Evolutionary conservation across 2,329 filamentous ascomycete species (phyloP), one percentile per base, ranked within the genome.

Genomic region (Dactylonectria estremocensis): DNA sequence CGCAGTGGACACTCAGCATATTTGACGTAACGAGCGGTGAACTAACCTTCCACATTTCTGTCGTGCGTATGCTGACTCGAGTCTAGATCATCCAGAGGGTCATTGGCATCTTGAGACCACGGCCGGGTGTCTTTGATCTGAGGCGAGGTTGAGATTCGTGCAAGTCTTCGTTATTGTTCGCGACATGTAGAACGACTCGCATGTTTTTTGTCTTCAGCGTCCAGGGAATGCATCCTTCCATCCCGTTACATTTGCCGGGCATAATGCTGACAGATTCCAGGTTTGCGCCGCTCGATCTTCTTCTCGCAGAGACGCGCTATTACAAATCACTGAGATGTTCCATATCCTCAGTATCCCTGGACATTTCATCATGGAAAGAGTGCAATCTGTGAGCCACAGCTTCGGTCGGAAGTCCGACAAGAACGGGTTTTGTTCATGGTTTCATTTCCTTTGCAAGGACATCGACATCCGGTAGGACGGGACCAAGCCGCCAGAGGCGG

Each of bases 361-460:
- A 9, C 75, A 78, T 48, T 81, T 81, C 58, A 69, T 73, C 22
- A 67, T 61, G 3, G 80, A 81, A 63, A 74, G 78, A 1, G 67
- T 76, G 0, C 71, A 75, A n/a, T 74, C 70, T 1, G 78, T 80
- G 5, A 78, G 74, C 43, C 80, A 81, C 68, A 81, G 80, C 66
- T 79, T 81, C 48, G 77, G 76, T 14, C 67, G 71, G 6, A 70
- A 71, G 6, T 76, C 71, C 14, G 74, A 74, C 37, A 55, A 33
- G 2, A 45, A 72, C 28, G 79, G 77, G 6, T 74, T 64, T 16
- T 73, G 70, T 33, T 71, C 77, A 0, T 82, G 79, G 80, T 81
- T 82, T 46, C 77, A 79, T 50, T 80, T 77, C 45, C 76, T 80
- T 18, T 80, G 74, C 68, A 81, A 82, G 69, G 77, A 77, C 61